Evolutionary conservation across 371 early-diverging fungal genomes (phyloP).

Genomic region (Mucor plumbeus): DNA sequence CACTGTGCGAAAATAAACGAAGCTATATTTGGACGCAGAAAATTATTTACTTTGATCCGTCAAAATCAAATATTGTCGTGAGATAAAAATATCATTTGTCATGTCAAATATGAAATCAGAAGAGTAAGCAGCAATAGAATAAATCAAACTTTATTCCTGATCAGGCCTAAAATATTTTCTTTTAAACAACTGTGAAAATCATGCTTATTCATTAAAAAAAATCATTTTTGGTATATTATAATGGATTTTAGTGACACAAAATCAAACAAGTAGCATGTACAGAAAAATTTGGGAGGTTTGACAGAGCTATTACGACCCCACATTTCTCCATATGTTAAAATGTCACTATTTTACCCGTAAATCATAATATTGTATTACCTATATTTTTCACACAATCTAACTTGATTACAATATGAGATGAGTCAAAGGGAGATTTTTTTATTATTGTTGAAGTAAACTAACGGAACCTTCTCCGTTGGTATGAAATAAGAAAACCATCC

Average conservation of each 20-base stretch:
- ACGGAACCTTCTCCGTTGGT: not conserved
- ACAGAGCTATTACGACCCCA: not conserved
- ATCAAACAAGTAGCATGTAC: conserved; percentile 4
- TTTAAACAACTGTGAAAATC: not conserved
- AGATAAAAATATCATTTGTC: not conserved
- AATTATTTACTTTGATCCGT: not conserved
- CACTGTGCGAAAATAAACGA: not conserved
- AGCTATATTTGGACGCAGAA: not conserved
- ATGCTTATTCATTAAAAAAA: not conserved
- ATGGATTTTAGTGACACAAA: not conserved
- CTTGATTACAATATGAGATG: conserved; percentile 1
- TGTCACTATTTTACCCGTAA: conserved; percentile 7
- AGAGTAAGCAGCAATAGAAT: not conserved
- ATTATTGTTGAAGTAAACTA: not conserved
- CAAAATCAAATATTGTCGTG: not conserved
- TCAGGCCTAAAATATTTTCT: not conserved
- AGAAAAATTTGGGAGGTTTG: not conserved
- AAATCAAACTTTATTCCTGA: not conserved
- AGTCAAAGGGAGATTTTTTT: not conserved
- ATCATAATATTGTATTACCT: conserved; percentile 1
- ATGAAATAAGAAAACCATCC: not conserved
- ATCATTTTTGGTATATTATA: not conserved
- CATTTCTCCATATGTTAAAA: conserved; percentile 6
- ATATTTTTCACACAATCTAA: conserved; percentile 3
- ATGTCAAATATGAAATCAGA: not conserved